Evolutionary conservation across 2,329 filamentous ascomycete species (phyloP).

Genomic region (Pseudogymnoascus sp.): DNA sequence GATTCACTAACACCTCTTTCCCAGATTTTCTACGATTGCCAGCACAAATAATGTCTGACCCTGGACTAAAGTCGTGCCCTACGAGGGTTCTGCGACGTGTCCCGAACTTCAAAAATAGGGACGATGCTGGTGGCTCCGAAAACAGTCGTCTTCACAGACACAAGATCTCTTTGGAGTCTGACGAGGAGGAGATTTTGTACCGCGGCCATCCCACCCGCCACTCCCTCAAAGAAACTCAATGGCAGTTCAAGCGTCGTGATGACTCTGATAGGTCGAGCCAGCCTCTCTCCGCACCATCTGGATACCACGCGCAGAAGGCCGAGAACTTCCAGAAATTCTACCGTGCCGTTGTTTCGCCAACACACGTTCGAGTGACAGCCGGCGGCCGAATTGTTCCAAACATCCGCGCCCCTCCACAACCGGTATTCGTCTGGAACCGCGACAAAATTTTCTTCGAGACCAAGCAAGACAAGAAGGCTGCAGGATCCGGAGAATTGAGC

Average conservation of each 20-base stretch:
- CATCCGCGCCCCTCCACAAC: constrained; percentile 34
- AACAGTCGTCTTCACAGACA: not conserved
- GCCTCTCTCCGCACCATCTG: constrained; percentile 45
- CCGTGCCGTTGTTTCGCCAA: constrained; percentile 58
- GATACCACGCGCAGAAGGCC: constrained; percentile 44
- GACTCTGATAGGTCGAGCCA: constrained; percentile 30
- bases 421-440: constrained; percentile 21
- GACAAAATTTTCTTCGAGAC: constrained; percentile 21
- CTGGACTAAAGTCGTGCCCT: not conserved
- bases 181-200: constrained; percentile 9
- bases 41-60: not conserved
- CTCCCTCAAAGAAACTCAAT: constrained; percentile 13
- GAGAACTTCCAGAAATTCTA: constrained; percentile 62
- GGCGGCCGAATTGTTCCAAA: constrained; percentile 60
- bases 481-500: not conserved
- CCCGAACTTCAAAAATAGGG: not conserved
- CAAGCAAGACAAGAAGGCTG: constrained; percentile 2
- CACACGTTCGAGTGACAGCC: constrained; percentile 58
- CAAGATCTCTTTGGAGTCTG: constrained; percentile 10
- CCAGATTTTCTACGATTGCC: not conserved
- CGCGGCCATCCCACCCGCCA: not conserved
- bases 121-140: not conserved
- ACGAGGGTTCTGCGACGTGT: not conserved
- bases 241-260: constrained; percentile 24
- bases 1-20: not conserved